Evolutionary conservation across 352 stramenopile species (phyloP).

Genomic region (Phytophthora pini): DNA sequence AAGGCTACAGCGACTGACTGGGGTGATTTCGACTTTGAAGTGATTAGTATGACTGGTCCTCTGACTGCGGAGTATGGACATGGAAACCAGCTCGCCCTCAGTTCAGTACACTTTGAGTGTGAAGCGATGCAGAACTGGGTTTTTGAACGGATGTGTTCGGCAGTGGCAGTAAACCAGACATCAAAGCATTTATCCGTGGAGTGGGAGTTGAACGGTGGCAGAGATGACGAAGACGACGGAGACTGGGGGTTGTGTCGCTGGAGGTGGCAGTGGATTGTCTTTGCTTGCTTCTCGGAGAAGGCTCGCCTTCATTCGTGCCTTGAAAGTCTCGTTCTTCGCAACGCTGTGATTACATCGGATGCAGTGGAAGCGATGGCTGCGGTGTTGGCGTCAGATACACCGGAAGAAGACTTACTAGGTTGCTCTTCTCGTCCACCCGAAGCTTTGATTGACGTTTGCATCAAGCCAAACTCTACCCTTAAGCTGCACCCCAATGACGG

Average conservation of each 20-base stretch:
- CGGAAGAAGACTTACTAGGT: slow-evolving; percentile 30
- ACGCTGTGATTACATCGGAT: slow-evolving; percentile 24
- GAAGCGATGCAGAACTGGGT: slow-evolving; percentile 32
- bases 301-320: slow-evolving; percentile 30
- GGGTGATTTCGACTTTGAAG: slow-evolving; percentile 17
- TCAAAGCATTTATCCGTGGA: slow-evolving; percentile 24
- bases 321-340: slow-evolving; percentile 27
- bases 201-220: slow-evolving; percentile 20
- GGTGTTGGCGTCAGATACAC: slow-evolving; percentile 18
- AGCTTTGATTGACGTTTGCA: slow-evolving; percentile 17
- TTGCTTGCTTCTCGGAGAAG: slow-evolving; percentile 39
- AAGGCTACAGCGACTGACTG: not conserved
- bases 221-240: slow-evolving; percentile 5
- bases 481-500: slow-evolving; percentile 13
- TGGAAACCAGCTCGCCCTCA: slow-evolving; percentile 16
- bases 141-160: slow-evolving; percentile 36
- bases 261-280: slow-evolving; percentile 37
- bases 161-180: slow-evolving; percentile 33
- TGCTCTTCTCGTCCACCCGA: slow-evolving; percentile 1
- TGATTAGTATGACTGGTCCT: slow-evolving; percentile 30
- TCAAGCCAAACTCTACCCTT: slow-evolving; percentile 11
- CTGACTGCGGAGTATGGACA: slow-evolving; percentile 19
- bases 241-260: slow-evolving; percentile 22
- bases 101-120: slow-evolving; percentile 31
- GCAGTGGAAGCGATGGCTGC: slow-evolving; percentile 31